Base-by-base conservation (phyloP, 1,284 basidiomycete species). In the Mycosarcoma maydis region DNA sequence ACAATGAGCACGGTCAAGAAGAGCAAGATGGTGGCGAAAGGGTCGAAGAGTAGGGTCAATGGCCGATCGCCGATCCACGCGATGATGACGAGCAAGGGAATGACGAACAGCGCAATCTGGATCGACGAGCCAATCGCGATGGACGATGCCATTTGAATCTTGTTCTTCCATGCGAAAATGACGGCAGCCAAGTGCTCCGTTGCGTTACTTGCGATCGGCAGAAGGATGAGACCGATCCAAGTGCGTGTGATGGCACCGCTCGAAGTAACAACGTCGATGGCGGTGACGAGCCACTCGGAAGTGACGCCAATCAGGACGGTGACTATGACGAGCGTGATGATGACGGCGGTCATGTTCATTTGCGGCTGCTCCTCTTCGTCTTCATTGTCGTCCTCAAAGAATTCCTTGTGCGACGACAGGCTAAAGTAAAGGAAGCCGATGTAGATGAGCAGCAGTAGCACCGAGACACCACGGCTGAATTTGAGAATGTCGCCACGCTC, bases 51-150 rank as follows among this genome's bases (percentile, higher is more conserved):
- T 19, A 78, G 46, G 8, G 62, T 68, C 30, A 78, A 50, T 1
- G 76, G 76, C 40, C 73, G 75, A 26, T 53, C 64, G 4, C 66
- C 74, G 36, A 75, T 75, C 76, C 76, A 78, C 6, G 62, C 70
- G 43, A 78, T 75, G 30, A 76, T 44, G n/a, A 76, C 75, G 9
- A 78, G 54, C 36, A 78, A 42, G 5, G 76, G 76, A 23, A 78
- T 65, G 14, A 78, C 76, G 38, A 78, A 78, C 22, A 76, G 60
- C 2, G 74, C 66, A 27, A 78, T 78, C 54, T 78, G 76, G 49
- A 78, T 78, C 2, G 72, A 75, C 1, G 64, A 67, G 42, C 76
- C 76, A 22, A 78, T 75, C 3, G 76, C 76, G 16, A 78, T 73
- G 22, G 62, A 66, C 42, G 62, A 67, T 2, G 72, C 66, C 40